A percentile compares a stretch with the other conserved stretches of the same genome.
phyloP scores from a whole-genome alignment of 768 basidiomycete species.

The Gyrodon lividus region DNA sequence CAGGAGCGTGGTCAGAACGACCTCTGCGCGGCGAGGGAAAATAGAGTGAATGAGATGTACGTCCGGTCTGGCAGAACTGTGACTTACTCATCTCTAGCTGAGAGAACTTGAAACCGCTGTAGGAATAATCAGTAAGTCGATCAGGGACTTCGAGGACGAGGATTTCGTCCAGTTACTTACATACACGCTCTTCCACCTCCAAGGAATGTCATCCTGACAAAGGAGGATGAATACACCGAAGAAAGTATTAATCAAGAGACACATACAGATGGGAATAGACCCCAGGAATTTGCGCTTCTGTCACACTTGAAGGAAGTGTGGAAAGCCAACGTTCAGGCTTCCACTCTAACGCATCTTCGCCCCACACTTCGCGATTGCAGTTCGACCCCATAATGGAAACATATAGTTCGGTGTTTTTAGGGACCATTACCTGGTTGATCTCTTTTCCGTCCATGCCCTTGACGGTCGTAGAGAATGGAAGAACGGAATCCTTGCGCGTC shows the following conservation, averaged over 20 bases:
- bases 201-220: slow-evolving; percentile 45
- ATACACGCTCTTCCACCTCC: slow-evolving; percentile 47
- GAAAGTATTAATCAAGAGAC: neutral
- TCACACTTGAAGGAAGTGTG: slow-evolving; percentile 37
- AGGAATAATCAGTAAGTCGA: neutral
- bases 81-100: slow-evolving; percentile 50
- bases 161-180: slow-evolving; percentile 23
- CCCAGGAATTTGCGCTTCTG: slow-evolving; percentile 40
- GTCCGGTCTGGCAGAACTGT: neutral
- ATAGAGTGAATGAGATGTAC: neutral
- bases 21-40: neutral
- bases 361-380: slow-evolving; percentile 44
- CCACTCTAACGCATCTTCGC: slow-evolving; percentile 47
- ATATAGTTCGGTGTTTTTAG: slow-evolving; percentile 38
- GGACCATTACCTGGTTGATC: slow-evolving; percentile 38
- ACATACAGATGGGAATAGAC: slow-evolving; percentile 43
- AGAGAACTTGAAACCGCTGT: slow-evolving; percentile 44
- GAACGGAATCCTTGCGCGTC: slow-evolving; percentile 33
- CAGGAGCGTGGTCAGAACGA: neutral
- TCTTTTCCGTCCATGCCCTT: slow-evolving; percentile 35
- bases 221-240: neutral
- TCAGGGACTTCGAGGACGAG: too few relatives aligned
- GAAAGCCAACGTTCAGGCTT: slow-evolving; percentile 51
- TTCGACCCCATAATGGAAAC: slow-evolving; percentile 42
- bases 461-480: slow-evolving; percentile 43